Evolutionary conservation across 257 asterid genomes (phyloP).

Genomic region (Solanum lignicaule): DNA sequence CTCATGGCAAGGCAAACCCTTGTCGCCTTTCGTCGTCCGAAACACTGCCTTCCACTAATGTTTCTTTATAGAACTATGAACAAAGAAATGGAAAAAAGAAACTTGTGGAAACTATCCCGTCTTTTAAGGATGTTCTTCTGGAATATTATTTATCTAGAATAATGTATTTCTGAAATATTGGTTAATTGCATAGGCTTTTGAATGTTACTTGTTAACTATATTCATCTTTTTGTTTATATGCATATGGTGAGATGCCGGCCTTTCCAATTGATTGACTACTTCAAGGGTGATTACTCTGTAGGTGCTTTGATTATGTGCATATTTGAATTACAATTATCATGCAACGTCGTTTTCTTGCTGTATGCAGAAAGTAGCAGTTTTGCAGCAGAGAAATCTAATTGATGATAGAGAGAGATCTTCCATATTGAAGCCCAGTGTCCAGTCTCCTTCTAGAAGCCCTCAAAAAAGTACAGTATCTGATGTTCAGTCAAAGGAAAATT

Average conservation of each 20-base stretch:
- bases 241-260: not conserved
- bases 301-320: not conserved
- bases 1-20: not conserved
- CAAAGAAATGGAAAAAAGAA: not conserved
- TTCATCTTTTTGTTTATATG: not conserved
- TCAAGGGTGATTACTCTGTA: not conserved
- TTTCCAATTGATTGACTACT: not conserved
- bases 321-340: not conserved
- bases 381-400: conserved; percentile 16
- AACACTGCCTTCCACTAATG: not conserved
- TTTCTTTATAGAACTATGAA: not conserved
- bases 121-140: not conserved
- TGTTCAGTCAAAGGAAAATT: conserved; percentile 20
- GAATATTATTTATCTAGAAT: not conserved
- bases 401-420: conserved; percentile 16
- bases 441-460: conserved; percentile 41
- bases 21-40: not conserved
- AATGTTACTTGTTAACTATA: not conserved
- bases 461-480: conserved; percentile 20
- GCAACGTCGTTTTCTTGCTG: conserved; percentile 1
- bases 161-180: not conserved
- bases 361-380: conserved; percentile 42
- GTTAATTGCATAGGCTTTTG: not conserved
- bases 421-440: conserved; percentile 12
- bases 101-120: not conserved